phyloP scores from a whole-genome alignment of 352 stramenopile species.

The Pythium diclinum region DNA sequence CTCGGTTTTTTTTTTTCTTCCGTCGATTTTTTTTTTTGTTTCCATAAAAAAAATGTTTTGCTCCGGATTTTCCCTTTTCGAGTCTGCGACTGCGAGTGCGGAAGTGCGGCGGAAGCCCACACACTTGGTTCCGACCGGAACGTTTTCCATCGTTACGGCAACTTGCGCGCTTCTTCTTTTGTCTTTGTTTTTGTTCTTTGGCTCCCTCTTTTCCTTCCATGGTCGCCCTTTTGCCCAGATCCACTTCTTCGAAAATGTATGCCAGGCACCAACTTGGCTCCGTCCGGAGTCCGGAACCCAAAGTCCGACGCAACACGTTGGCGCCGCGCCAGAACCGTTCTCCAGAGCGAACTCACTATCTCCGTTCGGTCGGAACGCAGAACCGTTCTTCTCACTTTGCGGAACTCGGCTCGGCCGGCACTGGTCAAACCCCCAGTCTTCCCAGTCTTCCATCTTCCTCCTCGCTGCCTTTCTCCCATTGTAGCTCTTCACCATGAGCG shows the following conservation, averaged over 20 bases:
- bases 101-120: background rate
- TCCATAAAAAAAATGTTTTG: slow-evolving; percentile 14
- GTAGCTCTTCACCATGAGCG: slow-evolving; percentile 18
- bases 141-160: slow-evolving; percentile 9
- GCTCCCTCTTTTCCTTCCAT: slow-evolving; percentile 13
- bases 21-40: background rate
- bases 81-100: background rate
- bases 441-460: slow-evolving; percentile 1
- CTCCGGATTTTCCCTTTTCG: slow-evolving; percentile 7
- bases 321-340: background rate
- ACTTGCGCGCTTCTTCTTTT: slow-evolving; percentile 9
- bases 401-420: slow-evolving; percentile 21
- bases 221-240: background rate
- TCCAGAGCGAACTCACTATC: background rate
- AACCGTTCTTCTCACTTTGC: slow-evolving; percentile 20
- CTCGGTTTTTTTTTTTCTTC: slow-evolving; percentile 14
- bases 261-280: background rate
- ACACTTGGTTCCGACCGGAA: background rate
- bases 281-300: no score
- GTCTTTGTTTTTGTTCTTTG: slow-evolving; percentile 6
- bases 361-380: slow-evolving; percentile 20
- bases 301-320: background rate
- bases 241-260: background rate
- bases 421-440: background rate
- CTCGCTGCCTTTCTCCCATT: background rate